Conservation (phyloP, 2,329 filamentous ascomycete genomes). For the Pseudogymnoascus sp. region DNA sequence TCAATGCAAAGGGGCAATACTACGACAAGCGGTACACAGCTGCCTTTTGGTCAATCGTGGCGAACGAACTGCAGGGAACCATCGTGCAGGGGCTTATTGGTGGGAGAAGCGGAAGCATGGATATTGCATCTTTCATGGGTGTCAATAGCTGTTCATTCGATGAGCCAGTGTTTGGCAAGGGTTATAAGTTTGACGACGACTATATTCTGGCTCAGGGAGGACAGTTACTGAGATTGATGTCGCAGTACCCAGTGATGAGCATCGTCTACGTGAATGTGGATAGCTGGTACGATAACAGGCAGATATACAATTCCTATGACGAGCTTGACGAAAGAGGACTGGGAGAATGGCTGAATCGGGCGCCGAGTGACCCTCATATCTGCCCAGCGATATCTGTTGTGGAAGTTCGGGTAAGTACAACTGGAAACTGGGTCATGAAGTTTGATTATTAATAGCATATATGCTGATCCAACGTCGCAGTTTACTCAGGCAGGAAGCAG, state of each 20-base stretch:
- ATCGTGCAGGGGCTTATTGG: background rate
- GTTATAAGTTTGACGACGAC: background rate
- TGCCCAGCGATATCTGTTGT: background rate
- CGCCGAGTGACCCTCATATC: background rate
- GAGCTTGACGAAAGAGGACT: background rate
- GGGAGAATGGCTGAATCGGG: background rate
- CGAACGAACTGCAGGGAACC: background rate
- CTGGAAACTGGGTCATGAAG: background rate
- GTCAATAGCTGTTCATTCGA: constrained; percentile 3
- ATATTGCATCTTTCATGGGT: constrained; percentile 8
- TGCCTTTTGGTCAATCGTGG: constrained; percentile 5
- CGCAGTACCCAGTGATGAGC: background rate
- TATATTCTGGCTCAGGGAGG: background rate
- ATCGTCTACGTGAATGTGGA: background rate
- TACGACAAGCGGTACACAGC: constrained; percentile 4
- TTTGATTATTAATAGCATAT: background rate
- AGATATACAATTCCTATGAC: background rate
- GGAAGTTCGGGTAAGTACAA: background rate
- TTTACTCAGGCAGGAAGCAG: background rate
- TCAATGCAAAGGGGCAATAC: background rate
- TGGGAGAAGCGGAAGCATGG: background rate
- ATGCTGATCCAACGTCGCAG: background rate
- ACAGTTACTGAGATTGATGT: background rate
- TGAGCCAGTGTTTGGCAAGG: background rate
- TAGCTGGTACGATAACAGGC: background rate